These are phyloP conservation scores for Didymosphaeria variabile DNA, from an alignment of 2,329 filamentous ascomycete genomes.

Conservation along the genomic window DNA sequence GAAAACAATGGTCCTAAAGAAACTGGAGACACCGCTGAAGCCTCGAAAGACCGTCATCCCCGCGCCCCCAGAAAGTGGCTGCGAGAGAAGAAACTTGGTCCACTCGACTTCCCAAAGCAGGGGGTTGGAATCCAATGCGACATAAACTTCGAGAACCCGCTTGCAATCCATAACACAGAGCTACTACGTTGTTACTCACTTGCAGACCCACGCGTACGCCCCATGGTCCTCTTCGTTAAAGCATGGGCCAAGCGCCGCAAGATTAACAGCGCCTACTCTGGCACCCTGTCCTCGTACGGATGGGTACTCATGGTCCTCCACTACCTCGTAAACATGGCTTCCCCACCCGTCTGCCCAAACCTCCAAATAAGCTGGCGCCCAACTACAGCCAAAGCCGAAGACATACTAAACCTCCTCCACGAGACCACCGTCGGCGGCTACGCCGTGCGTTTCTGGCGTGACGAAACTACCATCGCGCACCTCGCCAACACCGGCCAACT, in stretches of 20 bases:
- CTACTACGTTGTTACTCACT: constrained; percentile 84
- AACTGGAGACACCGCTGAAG: background rate
- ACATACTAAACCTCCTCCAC: constrained; percentile 50
- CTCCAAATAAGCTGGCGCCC: constrained; percentile 67
- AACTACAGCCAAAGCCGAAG: constrained; percentile 22
- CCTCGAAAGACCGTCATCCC: constrained; percentile 30
- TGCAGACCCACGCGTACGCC: constrained; percentile 78
- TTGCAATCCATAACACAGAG: constrained; percentile 83
- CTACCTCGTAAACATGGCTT: constrained; percentile 83
- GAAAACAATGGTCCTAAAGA: background rate
- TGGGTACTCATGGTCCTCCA: constrained; percentile 94
- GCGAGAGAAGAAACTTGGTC: constrained; percentile 57
- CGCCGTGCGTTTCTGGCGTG: constrained; percentile 79
- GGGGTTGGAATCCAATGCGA: constrained; percentile 87
- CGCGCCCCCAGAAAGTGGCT: constrained; percentile 50
- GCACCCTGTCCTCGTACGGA: constrained; percentile 87
- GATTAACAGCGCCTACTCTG: constrained; percentile 87
- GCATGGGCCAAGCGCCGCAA: constrained; percentile 86
- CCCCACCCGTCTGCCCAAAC: constrained; percentile 85
- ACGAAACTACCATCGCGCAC: constrained; percentile 73
- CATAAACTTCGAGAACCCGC: constrained; percentile 87
- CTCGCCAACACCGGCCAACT: constrained; percentile 68
- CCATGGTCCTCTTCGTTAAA: constrained; percentile 86
- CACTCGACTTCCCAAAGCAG: constrained; percentile 78
- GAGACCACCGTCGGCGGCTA: constrained; percentile 67